Evolutionary conservation across 2,329 filamentous ascomycete species (phyloP).

Genomic region (Raffaelea albimanens): DNA sequence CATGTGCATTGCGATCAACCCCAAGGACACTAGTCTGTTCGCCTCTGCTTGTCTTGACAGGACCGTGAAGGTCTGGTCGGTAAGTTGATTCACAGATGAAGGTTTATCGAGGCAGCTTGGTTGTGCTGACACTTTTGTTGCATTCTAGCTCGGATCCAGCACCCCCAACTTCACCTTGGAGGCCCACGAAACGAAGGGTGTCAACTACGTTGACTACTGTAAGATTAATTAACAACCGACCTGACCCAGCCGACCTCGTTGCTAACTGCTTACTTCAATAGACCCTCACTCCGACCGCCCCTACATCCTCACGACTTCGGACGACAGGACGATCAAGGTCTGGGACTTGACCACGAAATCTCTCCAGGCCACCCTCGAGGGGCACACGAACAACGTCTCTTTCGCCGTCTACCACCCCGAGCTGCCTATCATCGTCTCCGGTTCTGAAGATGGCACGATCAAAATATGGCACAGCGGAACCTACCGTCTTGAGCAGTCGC

Average conservation of each 20-base stretch:
- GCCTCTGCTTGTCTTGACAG: conserved; percentile 91
- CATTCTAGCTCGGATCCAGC: conserved; percentile 63
- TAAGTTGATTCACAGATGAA: conserved; percentile 3
- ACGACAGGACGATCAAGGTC: conserved; percentile 93
- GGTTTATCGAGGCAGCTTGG: neutral
- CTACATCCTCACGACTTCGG: conserved; percentile 91
- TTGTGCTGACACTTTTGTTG: neutral
- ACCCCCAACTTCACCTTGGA: conserved; percentile 94
- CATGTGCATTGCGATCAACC: conserved; percentile 94
- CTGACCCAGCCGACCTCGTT: neutral
- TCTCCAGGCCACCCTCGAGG: conserved; percentile 89
- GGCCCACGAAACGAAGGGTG: conserved; percentile 92
- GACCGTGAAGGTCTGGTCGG: conserved; percentile 60
- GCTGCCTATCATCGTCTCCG: conserved; percentile 92
- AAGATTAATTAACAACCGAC: neutral
- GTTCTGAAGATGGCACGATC: conserved; percentile 93
- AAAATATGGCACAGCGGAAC: conserved; percentile 99
- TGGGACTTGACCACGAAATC: conserved; percentile 99
- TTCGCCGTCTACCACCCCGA: conserved; percentile 98
- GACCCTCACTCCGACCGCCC: conserved; percentile 62
- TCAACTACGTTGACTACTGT: conserved; percentile 91
- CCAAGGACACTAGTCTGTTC: conserved; percentile 88
- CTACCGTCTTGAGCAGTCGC: conserved; percentile 87
- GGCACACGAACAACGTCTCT: conserved; percentile 95
- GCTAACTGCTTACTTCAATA: neutral